Evolutionary conservation across 2,329 filamentous ascomycete species (phyloP).

Genomic region (Lizonia empirigonia): DNA sequence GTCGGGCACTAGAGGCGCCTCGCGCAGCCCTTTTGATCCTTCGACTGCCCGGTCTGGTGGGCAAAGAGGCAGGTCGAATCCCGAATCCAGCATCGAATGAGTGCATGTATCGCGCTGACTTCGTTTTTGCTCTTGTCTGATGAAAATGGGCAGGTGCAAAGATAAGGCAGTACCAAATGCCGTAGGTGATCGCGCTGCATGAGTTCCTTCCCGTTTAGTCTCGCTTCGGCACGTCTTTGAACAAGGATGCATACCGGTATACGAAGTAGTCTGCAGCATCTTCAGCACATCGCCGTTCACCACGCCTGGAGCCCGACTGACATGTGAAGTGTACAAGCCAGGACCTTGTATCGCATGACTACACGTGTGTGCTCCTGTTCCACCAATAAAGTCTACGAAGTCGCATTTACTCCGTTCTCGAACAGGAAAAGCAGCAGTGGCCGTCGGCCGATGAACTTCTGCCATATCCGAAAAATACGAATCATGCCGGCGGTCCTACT

Average conservation of each 20-base stretch:
- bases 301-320: constrained; percentile 16
- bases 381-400: constrained; percentile 12
- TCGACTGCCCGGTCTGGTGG: constrained; percentile 17
- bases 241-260: constrained; percentile 5
- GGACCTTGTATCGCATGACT: constrained; percentile 9
- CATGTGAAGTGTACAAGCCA: constrained; percentile 21
- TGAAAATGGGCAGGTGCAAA: not conserved
- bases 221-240: constrained; percentile 10
- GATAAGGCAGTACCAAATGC: constrained; percentile 9
- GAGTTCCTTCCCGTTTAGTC: constrained; percentile 9
- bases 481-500: not conserved
- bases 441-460: not conserved
- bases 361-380: constrained; percentile 25
- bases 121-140: not conserved
- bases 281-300: constrained; percentile 14
- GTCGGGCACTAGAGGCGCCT: constrained; percentile 42
- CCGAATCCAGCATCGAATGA: constrained; percentile 28
- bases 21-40: constrained; percentile 33
- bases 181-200: constrained; percentile 2
- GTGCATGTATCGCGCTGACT: not conserved
- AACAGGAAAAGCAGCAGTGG: constrained; percentile 16
- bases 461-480: constrained; percentile 1
- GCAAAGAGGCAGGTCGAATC: constrained; percentile 26
- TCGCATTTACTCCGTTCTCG: constrained; percentile 26
- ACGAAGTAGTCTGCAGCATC: constrained; percentile 7